Conservation (phyloP, 305 asterid genomes). For the Fraxinus xanthoxyloides region DNA sequence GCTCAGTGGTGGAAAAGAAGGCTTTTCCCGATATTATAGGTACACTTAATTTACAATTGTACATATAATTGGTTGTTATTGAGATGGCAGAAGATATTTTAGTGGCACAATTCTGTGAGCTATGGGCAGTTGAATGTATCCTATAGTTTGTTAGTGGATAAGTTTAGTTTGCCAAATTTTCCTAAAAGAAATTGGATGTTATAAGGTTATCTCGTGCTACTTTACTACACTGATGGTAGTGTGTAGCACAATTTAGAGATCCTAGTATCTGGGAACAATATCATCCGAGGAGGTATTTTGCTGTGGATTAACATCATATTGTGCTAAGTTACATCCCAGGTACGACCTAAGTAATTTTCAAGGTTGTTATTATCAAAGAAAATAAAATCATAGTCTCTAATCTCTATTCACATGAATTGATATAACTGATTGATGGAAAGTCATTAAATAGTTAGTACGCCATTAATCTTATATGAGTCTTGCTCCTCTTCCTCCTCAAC, state of each 20-base stretch:
- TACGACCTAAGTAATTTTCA: not conserved
- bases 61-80: not conserved
- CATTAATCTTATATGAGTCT: not conserved
- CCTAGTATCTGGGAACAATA: not conserved
- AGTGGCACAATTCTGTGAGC: not conserved
- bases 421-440: not conserved
- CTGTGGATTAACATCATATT: not conserved
- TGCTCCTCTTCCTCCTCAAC: not conserved
- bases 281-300: not conserved
- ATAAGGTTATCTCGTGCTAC: not conserved
- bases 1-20: constrained; percentile 69
- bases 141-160: not conserved
- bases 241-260: too few relatives aligned
- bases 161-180: not conserved
- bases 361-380: not conserved
- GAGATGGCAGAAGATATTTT: not conserved
- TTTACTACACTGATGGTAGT: too few relatives aligned
- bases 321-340: not conserved
- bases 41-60: constrained; percentile 17
- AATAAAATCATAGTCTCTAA: not conserved
- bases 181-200: not conserved
- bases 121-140: not conserved
- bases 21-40: constrained; percentile 85
- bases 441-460: not conserved
- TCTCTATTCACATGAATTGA: not conserved